Evolutionary conservation across 2,329 filamentous ascomycete species (phyloP).

Genomic region (Chaetothyriales sp.): DNA sequence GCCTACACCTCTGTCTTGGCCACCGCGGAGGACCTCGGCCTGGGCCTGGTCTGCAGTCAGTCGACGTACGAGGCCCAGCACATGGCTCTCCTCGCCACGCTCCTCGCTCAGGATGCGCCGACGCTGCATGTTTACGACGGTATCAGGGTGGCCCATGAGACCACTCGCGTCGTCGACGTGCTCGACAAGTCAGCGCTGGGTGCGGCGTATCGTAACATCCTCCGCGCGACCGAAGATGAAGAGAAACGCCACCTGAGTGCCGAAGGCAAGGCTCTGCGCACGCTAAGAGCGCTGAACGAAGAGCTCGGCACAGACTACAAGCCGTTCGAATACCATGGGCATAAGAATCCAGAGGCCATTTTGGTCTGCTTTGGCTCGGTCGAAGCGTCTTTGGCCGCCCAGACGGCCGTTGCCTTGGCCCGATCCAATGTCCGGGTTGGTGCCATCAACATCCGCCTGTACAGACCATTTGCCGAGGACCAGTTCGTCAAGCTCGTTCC

Average conservation of each 20-base stretch:
- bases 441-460: constrained; percentile 80
- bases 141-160: constrained; percentile 68
- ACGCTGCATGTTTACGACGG: constrained; percentile 82
- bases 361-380: constrained; percentile 86
- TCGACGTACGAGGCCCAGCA: constrained; percentile 90
- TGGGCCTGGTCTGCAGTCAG: constrained; percentile 71
- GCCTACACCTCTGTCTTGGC: constrained; percentile 75
- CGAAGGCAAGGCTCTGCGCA: constrained; percentile 56
- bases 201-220: constrained; percentile 53
- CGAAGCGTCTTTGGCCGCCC: constrained; percentile 72
- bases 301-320: constrained; percentile 89
- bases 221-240: constrained; percentile 46
- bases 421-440: constrained; percentile 65
- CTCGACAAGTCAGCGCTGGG: constrained; percentile 58
- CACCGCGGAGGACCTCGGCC: constrained; percentile 75
- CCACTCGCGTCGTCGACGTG: constrained; percentile 68
- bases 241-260: constrained; percentile 57
- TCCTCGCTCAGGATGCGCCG: constrained; percentile 65
- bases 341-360: constrained; percentile 64
- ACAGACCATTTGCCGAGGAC: constrained; percentile 90
- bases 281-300: constrained; percentile 66
- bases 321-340: constrained; percentile 87
- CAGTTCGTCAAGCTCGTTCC: constrained; percentile 77
- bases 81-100: constrained; percentile 77
- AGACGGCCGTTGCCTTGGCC: constrained; percentile 61